Evolutionary conservation across 257 asterid genomes (phyloP).

Genomic region (Henckelia pumila): DNA sequence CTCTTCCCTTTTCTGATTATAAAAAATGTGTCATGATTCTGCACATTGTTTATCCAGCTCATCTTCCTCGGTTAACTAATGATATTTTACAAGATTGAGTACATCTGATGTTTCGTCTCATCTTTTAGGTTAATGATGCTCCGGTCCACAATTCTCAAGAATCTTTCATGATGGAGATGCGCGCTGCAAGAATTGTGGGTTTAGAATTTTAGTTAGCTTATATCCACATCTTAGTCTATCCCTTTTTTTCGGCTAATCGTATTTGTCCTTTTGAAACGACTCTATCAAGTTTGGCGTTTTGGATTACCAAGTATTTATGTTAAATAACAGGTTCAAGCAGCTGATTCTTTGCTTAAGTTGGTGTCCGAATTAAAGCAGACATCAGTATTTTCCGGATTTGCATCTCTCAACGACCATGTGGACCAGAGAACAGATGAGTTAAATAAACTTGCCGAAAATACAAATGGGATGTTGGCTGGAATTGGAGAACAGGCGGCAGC

Average conservation of each 20-base stretch:
- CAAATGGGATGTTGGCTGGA: conserved; percentile 49
- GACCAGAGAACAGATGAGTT: conserved; percentile 78
- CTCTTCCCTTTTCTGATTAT: neutral
- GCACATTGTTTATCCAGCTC: neutral
- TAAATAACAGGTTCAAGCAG: conserved; percentile 70
- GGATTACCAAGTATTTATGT: conserved; percentile 1
- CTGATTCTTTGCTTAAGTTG: conserved; percentile 84
- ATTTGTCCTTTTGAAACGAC: neutral
- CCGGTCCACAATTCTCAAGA: conserved; percentile 85
- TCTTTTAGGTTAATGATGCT: conserved; percentile 46
- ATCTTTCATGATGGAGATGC: conserved; percentile 95
- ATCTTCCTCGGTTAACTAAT: too few relatives aligned
- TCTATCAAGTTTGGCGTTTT: conserved; percentile 1
- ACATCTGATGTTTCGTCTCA: conserved; percentile 1
- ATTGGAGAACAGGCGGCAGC: conserved; percentile 84
- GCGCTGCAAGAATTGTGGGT: conserved; percentile 79
- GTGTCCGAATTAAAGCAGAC: conserved; percentile 92
- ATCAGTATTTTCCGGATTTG: conserved; percentile 81
- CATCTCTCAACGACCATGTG: conserved; percentile 84
- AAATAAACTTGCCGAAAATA: conserved; percentile 54
- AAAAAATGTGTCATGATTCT: neutral
- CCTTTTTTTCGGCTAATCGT: neutral
- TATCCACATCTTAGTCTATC: neutral
- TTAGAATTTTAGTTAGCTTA: neutral
- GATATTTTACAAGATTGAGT: neutral